Conservation (phyloP, 2,329 filamentous ascomycete species). For the Pseudomassariella vexata region DNA sequence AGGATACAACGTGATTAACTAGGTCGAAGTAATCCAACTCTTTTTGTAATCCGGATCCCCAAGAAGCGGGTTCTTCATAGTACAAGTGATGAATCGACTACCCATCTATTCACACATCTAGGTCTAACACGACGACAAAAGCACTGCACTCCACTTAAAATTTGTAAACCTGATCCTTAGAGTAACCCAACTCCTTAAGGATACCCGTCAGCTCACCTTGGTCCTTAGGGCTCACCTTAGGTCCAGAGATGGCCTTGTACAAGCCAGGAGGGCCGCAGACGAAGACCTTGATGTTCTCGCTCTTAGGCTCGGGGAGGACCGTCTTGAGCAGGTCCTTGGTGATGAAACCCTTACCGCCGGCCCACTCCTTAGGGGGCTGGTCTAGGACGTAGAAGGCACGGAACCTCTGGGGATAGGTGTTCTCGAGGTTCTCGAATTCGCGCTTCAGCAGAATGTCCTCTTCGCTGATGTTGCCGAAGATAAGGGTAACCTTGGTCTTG, state of each 20-base stretch:
- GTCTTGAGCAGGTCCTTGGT: conserved; percentile 92
- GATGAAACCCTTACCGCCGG: conserved; percentile 72
- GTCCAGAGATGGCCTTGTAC: conserved; percentile 88
- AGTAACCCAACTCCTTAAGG: conserved; percentile 79
- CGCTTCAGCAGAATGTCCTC: conserved; percentile 87
- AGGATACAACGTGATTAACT: no score
- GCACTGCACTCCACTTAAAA: conserved; percentile 51
- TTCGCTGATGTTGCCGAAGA: conserved; percentile 87
- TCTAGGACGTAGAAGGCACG: conserved; percentile 90
- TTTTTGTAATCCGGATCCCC: no score
- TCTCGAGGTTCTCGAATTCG: conserved; percentile 82
- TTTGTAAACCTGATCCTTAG: conserved; percentile 92
- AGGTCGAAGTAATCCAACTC: no score
- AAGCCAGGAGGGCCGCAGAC: conserved; percentile 89
- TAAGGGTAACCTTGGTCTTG: conserved; percentile 94
- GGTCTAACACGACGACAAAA: no score
- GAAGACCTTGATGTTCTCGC: conserved; percentile 90
- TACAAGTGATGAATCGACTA: no score
- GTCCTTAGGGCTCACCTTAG: conserved; percentile 86
- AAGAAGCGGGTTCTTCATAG: no score
- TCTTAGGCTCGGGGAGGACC: conserved; percentile 87
- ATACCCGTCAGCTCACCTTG: conserved; percentile 84
- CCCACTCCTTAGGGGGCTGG: conserved; percentile 74
- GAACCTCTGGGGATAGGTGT: conserved; percentile 93
- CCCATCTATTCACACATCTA: no score